Percentiles rank a stretch among this genome's conserved stretches.
phyloP scores from a whole-genome alignment of 1,284 basidiomycete genomes.

The Porodaedalea pini region DNA sequence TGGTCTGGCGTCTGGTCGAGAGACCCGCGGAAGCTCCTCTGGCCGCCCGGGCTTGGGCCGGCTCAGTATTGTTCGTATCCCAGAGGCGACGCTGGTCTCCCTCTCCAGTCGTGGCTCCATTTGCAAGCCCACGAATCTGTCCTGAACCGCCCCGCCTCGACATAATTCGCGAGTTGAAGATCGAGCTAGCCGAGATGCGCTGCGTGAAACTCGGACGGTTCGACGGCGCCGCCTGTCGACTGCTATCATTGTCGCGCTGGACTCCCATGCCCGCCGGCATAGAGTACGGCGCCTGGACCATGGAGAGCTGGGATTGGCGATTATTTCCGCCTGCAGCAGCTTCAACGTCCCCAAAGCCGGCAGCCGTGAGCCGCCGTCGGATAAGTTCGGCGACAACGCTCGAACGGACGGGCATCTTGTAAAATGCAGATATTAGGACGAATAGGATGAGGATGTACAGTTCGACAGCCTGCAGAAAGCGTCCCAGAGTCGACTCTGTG shows the following conservation, averaged over 20 bases:
- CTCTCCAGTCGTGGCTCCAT: constrained; percentile 21
- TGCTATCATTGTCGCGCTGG: constrained; percentile 3
- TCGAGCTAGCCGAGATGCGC: constrained; percentile 17
- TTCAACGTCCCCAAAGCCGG: constrained; percentile 11
- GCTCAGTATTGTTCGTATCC: constrained; percentile 34
- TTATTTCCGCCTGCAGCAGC: not conserved
- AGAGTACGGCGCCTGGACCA: constrained; percentile 13
- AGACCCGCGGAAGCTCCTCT: constrained; percentile 16
- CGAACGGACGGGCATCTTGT: constrained; percentile 29
- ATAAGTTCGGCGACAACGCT: constrained; percentile 25
- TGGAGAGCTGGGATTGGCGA: constrained; percentile 13
- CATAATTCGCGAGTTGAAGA: constrained; percentile 17
- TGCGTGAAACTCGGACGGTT: constrained; percentile 12
- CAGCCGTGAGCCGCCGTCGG: constrained; percentile 22
- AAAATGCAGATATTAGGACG: constrained; percentile 50
- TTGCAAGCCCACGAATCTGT: constrained; percentile 29
- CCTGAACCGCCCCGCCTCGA: constrained; percentile 9
- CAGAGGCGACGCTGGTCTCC: constrained; percentile 35
- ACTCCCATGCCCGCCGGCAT: not conserved
- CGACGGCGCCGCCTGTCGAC: not conserved
- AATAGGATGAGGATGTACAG: constrained; percentile 61
- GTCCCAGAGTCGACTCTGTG: constrained; percentile 65
- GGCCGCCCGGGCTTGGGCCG: constrained; percentile 22
- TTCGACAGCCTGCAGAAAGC: constrained; percentile 64
- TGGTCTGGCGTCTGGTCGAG: constrained; percentile 18